phyloP scores from a whole-genome alignment of 2,329 filamentous ascomycete genomes.

The Claviceps lovelessii region DNA sequence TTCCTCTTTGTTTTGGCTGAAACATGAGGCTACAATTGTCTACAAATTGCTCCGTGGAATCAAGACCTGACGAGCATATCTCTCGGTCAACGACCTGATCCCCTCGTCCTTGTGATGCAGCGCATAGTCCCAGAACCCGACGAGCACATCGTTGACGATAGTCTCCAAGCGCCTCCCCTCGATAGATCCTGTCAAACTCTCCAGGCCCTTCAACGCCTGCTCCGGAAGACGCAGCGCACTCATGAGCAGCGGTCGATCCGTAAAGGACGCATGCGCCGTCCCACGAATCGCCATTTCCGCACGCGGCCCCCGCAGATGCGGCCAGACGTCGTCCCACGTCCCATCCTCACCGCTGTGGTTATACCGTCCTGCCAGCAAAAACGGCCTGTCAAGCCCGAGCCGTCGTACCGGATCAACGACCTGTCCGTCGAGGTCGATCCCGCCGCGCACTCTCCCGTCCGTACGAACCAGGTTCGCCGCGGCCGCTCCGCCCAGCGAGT shows the following conservation, averaged over 20 bases:
- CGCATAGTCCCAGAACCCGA: conserved; percentile 10
- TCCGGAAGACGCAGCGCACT: conserved; percentile 11
- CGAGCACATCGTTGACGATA: conserved; percentile 10
- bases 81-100: conserved; percentile 4
- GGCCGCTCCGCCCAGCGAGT: conserved; percentile 25
- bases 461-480: conserved; percentile 11
- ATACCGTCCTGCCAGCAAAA: conserved; percentile 16
- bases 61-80: conserved; percentile 7
- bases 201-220: conserved; percentile 1
- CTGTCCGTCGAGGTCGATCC: conserved; percentile 27
- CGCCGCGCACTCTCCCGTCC: conserved; percentile 16
- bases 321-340: conserved; percentile 19
- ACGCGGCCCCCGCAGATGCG: conserved; percentile 12
- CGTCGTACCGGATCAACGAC: conserved; percentile 14
- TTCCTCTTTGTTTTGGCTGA: no score
- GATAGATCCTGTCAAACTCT: conserved; percentile 8
- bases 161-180: conserved; percentile 8
- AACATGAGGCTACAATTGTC: neutral
- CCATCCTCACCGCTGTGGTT: conserved; percentile 16
- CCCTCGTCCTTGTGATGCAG: conserved; percentile 6
- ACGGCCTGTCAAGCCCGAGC: conserved; percentile 9
- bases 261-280: conserved; percentile 18
- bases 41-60: conserved; percentile 9
- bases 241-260: conserved; percentile 17
- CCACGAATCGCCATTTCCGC: conserved; percentile 13